A percentile compares a stretch with the other conserved stretches of the same genome.
Conservation (phyloP, 306 rosid species). For the Glycine tomentella region DNA sequence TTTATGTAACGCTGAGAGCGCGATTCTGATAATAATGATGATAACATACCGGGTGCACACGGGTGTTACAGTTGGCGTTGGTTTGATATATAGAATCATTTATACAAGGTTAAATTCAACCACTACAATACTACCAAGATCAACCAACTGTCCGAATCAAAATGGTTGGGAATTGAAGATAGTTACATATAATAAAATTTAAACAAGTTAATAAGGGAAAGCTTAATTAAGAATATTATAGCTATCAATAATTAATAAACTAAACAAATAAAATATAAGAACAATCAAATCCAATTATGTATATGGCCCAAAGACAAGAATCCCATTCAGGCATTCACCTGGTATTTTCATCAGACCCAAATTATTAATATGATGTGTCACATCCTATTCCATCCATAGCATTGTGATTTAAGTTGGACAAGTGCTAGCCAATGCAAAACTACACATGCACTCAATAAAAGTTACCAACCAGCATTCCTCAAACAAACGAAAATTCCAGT, state of each 20-base stretch:
- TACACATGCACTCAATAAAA: slow-evolving; percentile 1
- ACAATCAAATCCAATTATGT: not conserved
- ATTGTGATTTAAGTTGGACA: not conserved
- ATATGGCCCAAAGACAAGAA: slow-evolving; percentile 8
- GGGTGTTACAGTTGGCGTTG: no score
- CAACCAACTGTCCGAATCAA: slow-evolving; percentile 39
- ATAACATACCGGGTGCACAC: no score
- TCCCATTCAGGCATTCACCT: not conserved
- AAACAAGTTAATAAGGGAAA: slow-evolving; percentile 11
- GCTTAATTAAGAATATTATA: not conserved
- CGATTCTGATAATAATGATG: no score
- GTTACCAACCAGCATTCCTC: not conserved
- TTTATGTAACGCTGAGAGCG: no score
- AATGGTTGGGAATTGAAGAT: slow-evolving; percentile 35
- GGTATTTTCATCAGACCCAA: not conserved
- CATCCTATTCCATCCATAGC: not conserved
- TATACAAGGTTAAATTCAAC: slow-evolving; percentile 37
- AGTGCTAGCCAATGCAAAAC: slow-evolving; percentile 17
- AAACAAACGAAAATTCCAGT: not conserved
- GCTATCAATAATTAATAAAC: not conserved
- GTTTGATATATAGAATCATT: slow-evolving; percentile 42
- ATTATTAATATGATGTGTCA: not conserved
- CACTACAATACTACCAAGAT: slow-evolving; percentile 28
- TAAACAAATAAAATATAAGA: not conserved
- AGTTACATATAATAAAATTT: slow-evolving; percentile 1